Evolutionary conservation across 108 stramenopile genomes (phyloP), one percentile per base, ranked within the genome.

Genomic region (Cylindrotheca closterium): DNA sequence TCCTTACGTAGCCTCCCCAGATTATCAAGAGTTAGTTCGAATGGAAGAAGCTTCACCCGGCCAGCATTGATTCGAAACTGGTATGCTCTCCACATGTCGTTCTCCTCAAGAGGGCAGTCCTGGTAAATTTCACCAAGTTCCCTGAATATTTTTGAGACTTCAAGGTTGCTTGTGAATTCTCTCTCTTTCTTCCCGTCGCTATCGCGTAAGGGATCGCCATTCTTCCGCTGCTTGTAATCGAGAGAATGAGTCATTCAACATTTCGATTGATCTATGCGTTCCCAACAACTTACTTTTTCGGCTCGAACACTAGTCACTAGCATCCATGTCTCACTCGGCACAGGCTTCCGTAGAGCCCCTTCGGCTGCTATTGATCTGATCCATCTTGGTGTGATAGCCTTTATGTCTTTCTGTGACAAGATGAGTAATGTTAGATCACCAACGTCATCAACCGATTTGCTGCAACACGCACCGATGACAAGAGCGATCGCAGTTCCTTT

Each of bases 81-180:
- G 49, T 80, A 80, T 2, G 70, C 33, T 55, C 64, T 67, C 71
- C 71, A 80, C 27, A 60, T 28, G 57, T 80, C 79, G n/a, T 31
- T 17, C 21, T 46, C 18, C 15, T 59, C 30, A 3, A 76, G 30
- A 0, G 66, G 62, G 58, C 48, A 49, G 27, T 59, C 26, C 42
- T 76, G 61, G 22, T 80, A 60, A 19, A 75, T 51, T 2, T 73
- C 59, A 17, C 71, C 50, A 5, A 80, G 51, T 5, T 7, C 37
- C 29, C 47, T 24, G 42, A 80, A 80, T 29, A 72, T 30, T 55
- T 54, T 24, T 0, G 75, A 42, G 0, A 71, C 19, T 25, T 53
- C 52, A 0, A 45, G 27, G 34, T 79, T 79, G 0, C 61, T 58
- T 12, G 30, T 32, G 42, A 60, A 61, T 5, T 0, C 21, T 49